Evolutionary conservation across 169 alveolate species (phyloP).

Genomic region (Cardiosporidium cionae): DNA sequence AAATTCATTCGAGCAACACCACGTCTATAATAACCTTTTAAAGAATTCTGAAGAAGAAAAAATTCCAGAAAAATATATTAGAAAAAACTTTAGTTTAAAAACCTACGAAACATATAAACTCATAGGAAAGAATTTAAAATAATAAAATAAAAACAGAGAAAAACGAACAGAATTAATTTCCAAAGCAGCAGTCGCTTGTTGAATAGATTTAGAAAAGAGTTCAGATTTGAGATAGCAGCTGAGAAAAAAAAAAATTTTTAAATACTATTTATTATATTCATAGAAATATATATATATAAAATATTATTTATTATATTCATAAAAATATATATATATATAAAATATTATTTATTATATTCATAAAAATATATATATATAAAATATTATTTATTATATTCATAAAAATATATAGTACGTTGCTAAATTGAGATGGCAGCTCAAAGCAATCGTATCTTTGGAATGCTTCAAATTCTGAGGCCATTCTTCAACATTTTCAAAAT

Average conservation of each 20-base stretch:
- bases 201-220: conserved; percentile 53
- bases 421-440: conserved; percentile 44
- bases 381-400: conserved; percentile 13
- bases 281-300: neutral
- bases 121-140: neutral
- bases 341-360: conserved; percentile 25
- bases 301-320: neutral
- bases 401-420: conserved; percentile 8
- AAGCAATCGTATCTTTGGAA: neutral
- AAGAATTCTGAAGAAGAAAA: conserved; percentile 20
- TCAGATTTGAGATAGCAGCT: conserved; percentile 50
- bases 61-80: neutral
- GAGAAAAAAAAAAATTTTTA: neutral
- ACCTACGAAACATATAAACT: neutral
- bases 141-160: neutral
- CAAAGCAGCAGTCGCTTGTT: conserved; percentile 56
- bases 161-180: conserved; percentile 38
- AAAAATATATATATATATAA: neutral
- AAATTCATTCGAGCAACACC: conserved; percentile 58
- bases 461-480: conserved; percentile 28
- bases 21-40: conserved; percentile 57
- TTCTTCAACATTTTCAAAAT: conserved; percentile 22
- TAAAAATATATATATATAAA: conserved; percentile 18
- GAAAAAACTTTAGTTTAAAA: neutral
- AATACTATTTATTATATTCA: neutral